Base-by-base conservation (phyloP, 768 basidiomycete species). In the Mycena chlorophos region DNA sequence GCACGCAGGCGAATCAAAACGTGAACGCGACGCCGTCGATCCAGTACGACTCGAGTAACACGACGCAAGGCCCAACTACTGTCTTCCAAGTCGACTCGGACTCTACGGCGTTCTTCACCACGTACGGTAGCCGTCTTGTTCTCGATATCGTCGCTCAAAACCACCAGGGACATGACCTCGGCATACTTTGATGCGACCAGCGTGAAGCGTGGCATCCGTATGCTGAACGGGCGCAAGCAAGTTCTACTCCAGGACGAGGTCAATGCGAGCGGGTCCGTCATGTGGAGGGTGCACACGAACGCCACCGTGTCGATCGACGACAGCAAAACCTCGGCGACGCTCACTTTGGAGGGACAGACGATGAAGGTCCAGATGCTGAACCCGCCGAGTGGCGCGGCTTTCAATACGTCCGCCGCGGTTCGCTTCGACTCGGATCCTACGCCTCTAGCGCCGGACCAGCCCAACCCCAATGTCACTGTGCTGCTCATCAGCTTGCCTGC, bases 281-380 rank as follows among this genome's bases (percentile, higher is more conserved):
- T 86, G 75, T 98, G 96, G 96, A 85, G 93, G 47, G 90, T 92
- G 80, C 94, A 98, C 72, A 98, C 96, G 55, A 99, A 99, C 72
- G 95, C 96, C 16, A 92, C 93, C 5, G 69, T 93, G 40, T 63
- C 68, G 53, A 65, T 50, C 31, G 56, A 55, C 27, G 19, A 73
- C 53, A 71, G 68, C 49, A 84, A 86, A 26, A 82, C 80, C 5
- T 81, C 86, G 1, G 96, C 94, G 1, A 91, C 87, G 3, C 76
- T 99, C 56, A 74, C 73, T 5, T 82, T 96, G 50, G 90, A 81
- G 43, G 85, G 82, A 28, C 73, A 91, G 70, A 87, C 81, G 37
- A 71, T 92, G 74, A 69, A 74, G 53, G 82, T 93, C 55, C 66
- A 76, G 45, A 82, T 98, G 31, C 68, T 93, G 56, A 86, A 84